Conservation (phyloP, 1,284 basidiomycete genomes). For the Irpex rosettiformis region DNA sequence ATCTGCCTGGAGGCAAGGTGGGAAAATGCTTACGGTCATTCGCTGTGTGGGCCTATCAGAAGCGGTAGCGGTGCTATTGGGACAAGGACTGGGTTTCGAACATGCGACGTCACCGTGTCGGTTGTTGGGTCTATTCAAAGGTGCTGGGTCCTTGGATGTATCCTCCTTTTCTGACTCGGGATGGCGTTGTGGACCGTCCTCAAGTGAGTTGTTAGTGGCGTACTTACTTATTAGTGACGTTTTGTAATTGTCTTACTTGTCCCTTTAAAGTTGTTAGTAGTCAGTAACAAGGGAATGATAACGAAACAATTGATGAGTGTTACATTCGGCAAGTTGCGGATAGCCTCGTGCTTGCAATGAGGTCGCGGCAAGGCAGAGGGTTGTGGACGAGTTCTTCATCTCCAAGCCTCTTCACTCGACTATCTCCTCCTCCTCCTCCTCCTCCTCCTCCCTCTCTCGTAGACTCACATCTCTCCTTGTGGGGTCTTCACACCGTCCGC, state of each 20-base stretch:
- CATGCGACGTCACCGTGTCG: constrained; percentile 2
- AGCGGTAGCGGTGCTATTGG: neutral
- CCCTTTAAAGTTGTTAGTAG: too few relatives aligned
- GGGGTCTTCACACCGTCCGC: constrained; percentile 17
- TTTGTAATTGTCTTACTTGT: too few relatives aligned
- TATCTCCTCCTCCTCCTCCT: constrained; percentile 27
- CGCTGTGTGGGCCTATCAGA: neutral
- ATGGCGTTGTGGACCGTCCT: too few relatives aligned
- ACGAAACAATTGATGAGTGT: neutral
- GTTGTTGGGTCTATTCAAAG: neutral
- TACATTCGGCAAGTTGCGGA: constrained; percentile 16
- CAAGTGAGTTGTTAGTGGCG: too few relatives aligned
- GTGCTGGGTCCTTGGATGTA: neutral
- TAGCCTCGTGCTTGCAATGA: constrained; percentile 28
- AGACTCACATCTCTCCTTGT: constrained; percentile 11
- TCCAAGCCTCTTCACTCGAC: constrained; percentile 20
- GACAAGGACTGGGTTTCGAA: neutral
- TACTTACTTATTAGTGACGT: too few relatives aligned
- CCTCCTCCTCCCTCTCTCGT: constrained; percentile 18
- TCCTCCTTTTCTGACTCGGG: neutral
- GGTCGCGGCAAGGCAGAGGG: constrained; percentile 15
- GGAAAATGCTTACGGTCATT: neutral
- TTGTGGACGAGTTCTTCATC: constrained; percentile 17
- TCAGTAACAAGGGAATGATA: too few relatives aligned
- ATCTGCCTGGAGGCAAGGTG: neutral